phyloP scores from a whole-genome alignment of 176 grass and related monocot genomes.

The Eleusine coracana region DNA sequence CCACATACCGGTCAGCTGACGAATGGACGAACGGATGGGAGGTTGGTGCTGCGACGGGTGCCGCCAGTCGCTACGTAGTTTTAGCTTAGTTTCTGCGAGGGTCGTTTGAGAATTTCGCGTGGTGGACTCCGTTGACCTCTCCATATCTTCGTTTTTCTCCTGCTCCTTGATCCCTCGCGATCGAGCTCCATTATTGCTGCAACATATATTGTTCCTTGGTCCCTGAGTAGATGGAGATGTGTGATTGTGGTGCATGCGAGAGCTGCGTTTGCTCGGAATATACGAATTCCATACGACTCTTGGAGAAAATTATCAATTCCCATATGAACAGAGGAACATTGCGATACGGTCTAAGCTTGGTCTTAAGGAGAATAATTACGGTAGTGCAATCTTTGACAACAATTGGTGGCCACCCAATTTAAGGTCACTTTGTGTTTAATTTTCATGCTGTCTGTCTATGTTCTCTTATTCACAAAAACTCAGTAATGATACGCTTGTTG shows the following conservation, averaged over 20 bases:
- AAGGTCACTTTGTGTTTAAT: too few species aligned
- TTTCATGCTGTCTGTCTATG: too few species aligned
- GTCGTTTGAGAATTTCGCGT: conserved; percentile 25
- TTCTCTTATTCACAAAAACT: too few species aligned
- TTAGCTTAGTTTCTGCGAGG: background rate
- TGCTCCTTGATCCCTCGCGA: conserved; percentile 12
- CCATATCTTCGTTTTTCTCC: conserved; percentile 14
- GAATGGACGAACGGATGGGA: background rate
- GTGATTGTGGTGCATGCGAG: background rate
- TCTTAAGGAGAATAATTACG: background rate
- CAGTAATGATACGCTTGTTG: background rate
- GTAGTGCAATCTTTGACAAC: background rate
- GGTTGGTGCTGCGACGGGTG: background rate
- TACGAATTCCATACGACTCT: background rate
- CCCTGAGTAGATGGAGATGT: conserved; percentile 32
- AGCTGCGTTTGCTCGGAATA: background rate
- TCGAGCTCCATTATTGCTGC: conserved; percentile 48
- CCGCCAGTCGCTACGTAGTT: background rate
- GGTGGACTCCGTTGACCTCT: conserved; percentile 39
- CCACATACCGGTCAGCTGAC: conserved; percentile 2
- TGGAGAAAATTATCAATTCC: conserved; percentile 30
- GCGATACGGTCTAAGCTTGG: background rate
- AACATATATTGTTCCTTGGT: conserved; percentile 44
- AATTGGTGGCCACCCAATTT: background rate
- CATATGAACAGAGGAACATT: conserved; percentile 9